These are phyloP conservation scores for Stropharia rugosoannulata DNA, from an alignment of 768 basidiomycete species.

Conservation along the genomic window DNA sequence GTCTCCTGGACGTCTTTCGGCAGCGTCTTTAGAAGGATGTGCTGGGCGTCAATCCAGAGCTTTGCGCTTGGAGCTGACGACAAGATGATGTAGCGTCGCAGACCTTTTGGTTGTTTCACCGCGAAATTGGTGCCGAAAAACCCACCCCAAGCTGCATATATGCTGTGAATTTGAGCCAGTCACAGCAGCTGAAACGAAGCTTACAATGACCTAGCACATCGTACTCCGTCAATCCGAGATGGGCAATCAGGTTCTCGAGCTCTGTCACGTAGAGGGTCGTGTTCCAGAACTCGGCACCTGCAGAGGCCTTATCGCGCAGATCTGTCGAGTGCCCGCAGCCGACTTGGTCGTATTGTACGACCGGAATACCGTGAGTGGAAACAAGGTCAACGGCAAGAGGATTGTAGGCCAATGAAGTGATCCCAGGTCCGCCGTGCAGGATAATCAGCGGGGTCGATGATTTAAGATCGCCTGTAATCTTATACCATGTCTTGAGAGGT, in stretches of 20 bases:
- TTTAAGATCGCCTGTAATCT: constrained; percentile 42
- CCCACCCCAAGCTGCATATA: constrained; percentile 32
- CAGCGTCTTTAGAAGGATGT: constrained; percentile 20
- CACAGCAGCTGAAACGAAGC: not conserved
- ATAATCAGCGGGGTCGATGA: constrained; percentile 41
- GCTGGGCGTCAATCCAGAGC: constrained; percentile 33
- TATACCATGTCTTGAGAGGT: constrained; percentile 46
- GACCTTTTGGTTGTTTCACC: constrained; percentile 38
- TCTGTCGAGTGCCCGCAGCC: constrained; percentile 56
- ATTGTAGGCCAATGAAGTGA: constrained; percentile 39
- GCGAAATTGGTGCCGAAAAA: constrained; percentile 45
- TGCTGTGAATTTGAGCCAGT: constrained; percentile 11
- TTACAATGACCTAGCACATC: constrained; percentile 47
- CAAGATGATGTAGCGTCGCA: constrained; percentile 44
- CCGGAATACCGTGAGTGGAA: constrained; percentile 34
- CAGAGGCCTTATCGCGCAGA: constrained; percentile 41
- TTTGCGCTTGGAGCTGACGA: constrained; percentile 43
- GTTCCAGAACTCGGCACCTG: constrained; percentile 47
- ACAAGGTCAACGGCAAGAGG: constrained; percentile 36
- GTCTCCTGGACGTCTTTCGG: constrained; percentile 38
- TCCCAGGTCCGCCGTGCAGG: constrained; percentile 57
- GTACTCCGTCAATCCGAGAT: constrained; percentile 44
- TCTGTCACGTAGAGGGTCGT: constrained; percentile 50
- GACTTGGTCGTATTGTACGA: constrained; percentile 58
- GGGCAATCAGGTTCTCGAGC: constrained; percentile 42